These are phyloP conservation scores for Populus tomentosa DNA, from an alignment of 441 rosid genomes.

Conservation along the genomic window DNA sequence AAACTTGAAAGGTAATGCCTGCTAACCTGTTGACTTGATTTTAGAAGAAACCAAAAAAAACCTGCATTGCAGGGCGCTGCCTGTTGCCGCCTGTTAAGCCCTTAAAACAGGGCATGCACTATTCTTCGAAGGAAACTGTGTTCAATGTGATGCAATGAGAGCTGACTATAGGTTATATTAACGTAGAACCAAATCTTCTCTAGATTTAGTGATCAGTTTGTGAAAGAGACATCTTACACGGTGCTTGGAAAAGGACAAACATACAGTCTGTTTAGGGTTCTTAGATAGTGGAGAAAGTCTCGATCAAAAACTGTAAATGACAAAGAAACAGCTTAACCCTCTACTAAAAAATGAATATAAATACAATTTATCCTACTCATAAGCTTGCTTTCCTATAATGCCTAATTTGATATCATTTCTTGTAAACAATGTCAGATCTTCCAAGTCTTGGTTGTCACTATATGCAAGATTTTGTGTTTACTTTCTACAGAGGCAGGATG, in stretches of 20 bases:
- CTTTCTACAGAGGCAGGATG: neutral
- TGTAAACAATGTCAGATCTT: neutral
- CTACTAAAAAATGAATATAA: neutral
- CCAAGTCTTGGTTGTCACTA: neutral
- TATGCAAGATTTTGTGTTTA: neutral
- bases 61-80: neutral
- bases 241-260: slow-evolving; percentile 1
- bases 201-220: slow-evolving; percentile 26
- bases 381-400: neutral
- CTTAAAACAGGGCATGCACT: neutral
- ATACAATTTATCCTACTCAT: slow-evolving; percentile 6
- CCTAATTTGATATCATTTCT: neutral
- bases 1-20: neutral
- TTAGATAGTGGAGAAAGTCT: slow-evolving; percentile 2
- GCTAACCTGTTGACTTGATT: neutral
- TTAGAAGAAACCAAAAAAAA: neutral
- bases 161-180: slow-evolving; percentile 14
- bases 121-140: neutral
- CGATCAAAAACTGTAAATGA: neutral
- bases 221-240: slow-evolving; percentile 33
- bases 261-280: neutral
- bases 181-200: slow-evolving; percentile 27
- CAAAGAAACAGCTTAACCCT: neutral
- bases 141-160: slow-evolving; percentile 22
- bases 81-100: neutral